Evolutionary conservation across 78 protist genomes (phyloP), one percentile per base, ranked within the genome.

Genomic region (Chrysochromulina tobinii): DNA sequence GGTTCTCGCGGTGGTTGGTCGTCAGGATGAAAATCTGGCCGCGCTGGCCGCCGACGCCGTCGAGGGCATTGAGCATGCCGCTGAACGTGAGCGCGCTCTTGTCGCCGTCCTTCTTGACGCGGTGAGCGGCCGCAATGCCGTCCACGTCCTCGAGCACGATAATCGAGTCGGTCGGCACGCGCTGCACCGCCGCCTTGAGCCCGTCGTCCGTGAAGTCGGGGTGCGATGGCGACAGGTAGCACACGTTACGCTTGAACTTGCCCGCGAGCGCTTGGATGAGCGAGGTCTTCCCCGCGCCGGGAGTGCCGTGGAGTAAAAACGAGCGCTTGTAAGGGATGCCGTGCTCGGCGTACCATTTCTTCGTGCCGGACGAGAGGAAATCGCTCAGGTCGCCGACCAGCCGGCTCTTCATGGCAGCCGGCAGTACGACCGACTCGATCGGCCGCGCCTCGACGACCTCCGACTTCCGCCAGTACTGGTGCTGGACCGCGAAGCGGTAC

Each of bases 31-130:
- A 6, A 61, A 89, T 38, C 54, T 79, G 91, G 20, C 92, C 94
- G 55, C 20, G 8, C 11, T 64, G 27, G 17, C 27, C 48, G 48
- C 92, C 92, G 59, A 92, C 84, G 18, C 94, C 94, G 54, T 92
- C 94, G 15, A 92, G 87, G 5, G 90, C 94, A 67, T 92, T 92
- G 66, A 92, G 89, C 53, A 92, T 57, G 21, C 94, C 94, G 23
- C 83, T 58, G 88, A 92, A 92, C 53, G 94, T 81, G 25, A 92
- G 27, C 27, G 21, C 6, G 2, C 58, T 57, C 69, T 87, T 15
- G 81, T 69, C 18, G 1, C 55, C 50, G 54, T 14, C 55, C 61
- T 58, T 66, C 72, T 15, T 21, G 48, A 3, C 72, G 72, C 72
- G 92, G 20, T 20, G 48, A 14, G 64, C 81, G 83, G 27, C 23